A percentile compares a stretch with the other conserved stretches of the same genome.
Evolutionary conservation across 441 rosid genomes (phyloP).

Genomic region (Erysimum pusillum): DNA sequence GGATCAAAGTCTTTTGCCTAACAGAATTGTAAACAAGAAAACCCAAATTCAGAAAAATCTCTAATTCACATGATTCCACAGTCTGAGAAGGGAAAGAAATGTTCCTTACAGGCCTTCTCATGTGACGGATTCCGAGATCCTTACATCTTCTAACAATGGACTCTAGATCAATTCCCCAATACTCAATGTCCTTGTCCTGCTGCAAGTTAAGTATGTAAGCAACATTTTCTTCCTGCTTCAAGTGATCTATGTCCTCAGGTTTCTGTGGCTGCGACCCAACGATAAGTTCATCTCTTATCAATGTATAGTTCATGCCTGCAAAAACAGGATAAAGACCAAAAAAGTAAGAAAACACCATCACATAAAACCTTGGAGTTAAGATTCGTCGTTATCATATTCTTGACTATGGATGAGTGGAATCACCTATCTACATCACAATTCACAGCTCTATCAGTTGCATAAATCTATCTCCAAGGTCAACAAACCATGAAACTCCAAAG

Average conservation of each 20-base stretch:
- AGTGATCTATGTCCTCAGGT: slow-evolving; percentile 82
- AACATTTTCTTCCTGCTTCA: slow-evolving; percentile 76
- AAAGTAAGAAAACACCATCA: slow-evolving; percentile 19
- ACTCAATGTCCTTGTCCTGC: slow-evolving; percentile 84
- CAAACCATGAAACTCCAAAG: neutral
- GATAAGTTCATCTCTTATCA: slow-evolving; percentile 75
- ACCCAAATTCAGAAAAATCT: neutral
- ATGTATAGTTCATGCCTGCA: slow-evolving; percentile 88
- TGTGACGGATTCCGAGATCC: slow-evolving; percentile 71
- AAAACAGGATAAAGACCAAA: slow-evolving; percentile 39
- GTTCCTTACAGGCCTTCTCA: slow-evolving; percentile 87
- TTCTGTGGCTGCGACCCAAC: slow-evolving; percentile 96
- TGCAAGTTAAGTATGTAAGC: slow-evolving; percentile 92
- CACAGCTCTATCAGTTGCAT: neutral
- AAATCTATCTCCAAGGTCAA: neutral
- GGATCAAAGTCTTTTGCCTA: slow-evolving; percentile 93
- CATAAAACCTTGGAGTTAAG: neutral
- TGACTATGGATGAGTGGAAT: neutral
- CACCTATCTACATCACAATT: neutral
- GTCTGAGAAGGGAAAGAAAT: neutral
- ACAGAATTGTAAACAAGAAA: slow-evolving; percentile 16
- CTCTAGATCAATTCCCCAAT: slow-evolving; percentile 77
- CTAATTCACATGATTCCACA: neutral
- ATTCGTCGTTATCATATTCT: no score
- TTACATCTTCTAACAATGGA: slow-evolving; percentile 64